Evolutionary conservation across 2,329 filamentous ascomycete genomes (phyloP), one percentile per base, ranked within the genome.

Genomic region (Penicillium capsulatum): DNA sequence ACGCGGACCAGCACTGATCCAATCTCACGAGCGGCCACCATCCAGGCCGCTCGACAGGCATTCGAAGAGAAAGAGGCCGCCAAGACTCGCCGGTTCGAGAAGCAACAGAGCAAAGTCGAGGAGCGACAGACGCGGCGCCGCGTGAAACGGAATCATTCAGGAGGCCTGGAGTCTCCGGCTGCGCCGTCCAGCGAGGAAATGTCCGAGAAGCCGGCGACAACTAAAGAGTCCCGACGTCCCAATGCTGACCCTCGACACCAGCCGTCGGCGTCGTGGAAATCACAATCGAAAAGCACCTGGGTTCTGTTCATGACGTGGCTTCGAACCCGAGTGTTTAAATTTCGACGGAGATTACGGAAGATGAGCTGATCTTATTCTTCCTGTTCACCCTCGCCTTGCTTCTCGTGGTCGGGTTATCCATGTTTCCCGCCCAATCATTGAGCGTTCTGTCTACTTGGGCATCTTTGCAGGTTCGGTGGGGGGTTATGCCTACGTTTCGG

Each of bases 21-120:
- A 6, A 66, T 71, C 19, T 71, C 72, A 4, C 71, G 75, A 27
- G 76, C 75, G 29, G 76, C 76, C 13, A 71, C 71, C 3, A 75
- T 81, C 7, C 71, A 74, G 38, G 75, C 73, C 31, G 72, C 75
- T 4, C 70, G 78, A 5, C 66, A 72, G 35, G 76, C 77, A 20
- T 80, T 79, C 54, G 69, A 76, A 42, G 75, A 79, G 48, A 76
- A 77, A 48, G 75, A 80, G 59, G 74, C 72, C 3, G 74, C 71
- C 24, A 80, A 80, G 50, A 71, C 71, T 38, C 70, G 66, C 34
- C 76, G 76, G 49, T 62, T 71, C 31, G 73, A 79, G 52, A 69
- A 74, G 51, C 75, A 77, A 38, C 71, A 67, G 32, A 55, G 66
- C 41, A 75, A 64, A 64, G 64, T 68, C 42, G 74, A 64, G 57